Evolutionary conservation across 164 flowering plant species (phyloP).

Genomic region (Chimonanthus praecox): DNA sequence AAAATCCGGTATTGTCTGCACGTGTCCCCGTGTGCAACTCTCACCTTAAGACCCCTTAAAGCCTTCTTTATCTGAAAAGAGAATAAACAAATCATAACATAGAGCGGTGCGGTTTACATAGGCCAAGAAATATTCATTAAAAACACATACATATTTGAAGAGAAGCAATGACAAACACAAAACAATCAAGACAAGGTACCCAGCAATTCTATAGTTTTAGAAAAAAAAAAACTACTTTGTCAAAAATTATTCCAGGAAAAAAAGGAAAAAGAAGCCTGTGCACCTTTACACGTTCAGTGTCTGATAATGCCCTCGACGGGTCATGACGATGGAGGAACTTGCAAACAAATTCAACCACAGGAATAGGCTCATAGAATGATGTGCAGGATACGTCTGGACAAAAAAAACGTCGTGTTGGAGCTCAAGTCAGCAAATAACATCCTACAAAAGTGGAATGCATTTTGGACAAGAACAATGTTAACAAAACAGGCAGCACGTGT

Average conservation of each 20-base stretch:
- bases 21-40: slow-evolving; percentile 12
- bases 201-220: too few relatives aligned
- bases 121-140: neutral
- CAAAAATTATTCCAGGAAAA: neutral
- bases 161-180: neutral
- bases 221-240: too few relatives aligned
- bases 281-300: slow-evolving; percentile 59
- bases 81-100: neutral
- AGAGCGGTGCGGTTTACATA: neutral
- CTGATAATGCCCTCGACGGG: slow-evolving; percentile 35
- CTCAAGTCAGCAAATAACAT: too few relatives aligned
- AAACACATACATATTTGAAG: neutral
- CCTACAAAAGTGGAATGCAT: too few relatives aligned
- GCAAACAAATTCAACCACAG: slow-evolving; percentile 39
- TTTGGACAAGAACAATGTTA: too few relatives aligned
- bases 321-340: slow-evolving; percentile 28
- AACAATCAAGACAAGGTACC: neutral
- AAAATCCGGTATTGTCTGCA: slow-evolving; percentile 15
- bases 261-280: neutral
- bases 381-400: slow-evolving; percentile 73
- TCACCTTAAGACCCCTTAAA: slow-evolving; percentile 36
- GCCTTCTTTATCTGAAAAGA: slow-evolving; percentile 31
- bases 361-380: slow-evolving; percentile 57
- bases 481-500: too few relatives aligned
- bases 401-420: neutral